Conservation (phyloP, 2,329 filamentous ascomycete species). For the Aureobasidium subglaciale region DNA sequence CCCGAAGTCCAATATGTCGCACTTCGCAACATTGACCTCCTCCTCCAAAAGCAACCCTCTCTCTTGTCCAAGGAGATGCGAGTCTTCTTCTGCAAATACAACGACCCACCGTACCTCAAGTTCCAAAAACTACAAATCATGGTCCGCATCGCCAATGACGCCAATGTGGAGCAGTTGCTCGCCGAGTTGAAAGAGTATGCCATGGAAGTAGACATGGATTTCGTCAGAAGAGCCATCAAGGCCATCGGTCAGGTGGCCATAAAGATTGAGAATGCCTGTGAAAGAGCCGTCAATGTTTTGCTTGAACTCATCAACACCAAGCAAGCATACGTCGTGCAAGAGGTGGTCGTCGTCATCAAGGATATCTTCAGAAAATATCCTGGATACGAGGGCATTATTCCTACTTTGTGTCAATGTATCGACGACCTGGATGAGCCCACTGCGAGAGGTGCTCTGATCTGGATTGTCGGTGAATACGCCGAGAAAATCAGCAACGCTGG, state of each 20-base stretch:
- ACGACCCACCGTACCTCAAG: slow-evolving; percentile 95
- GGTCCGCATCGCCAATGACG: slow-evolving; percentile 97
- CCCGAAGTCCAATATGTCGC: slow-evolving; percentile 98
- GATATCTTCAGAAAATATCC: slow-evolving; percentile 97
- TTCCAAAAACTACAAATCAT: slow-evolving; percentile 97
- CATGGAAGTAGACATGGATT: slow-evolving; percentile 98
- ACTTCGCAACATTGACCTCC: slow-evolving; percentile 87
- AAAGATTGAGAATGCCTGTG: slow-evolving; percentile 91
- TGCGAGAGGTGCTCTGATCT: slow-evolving; percentile 84
- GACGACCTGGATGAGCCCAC: slow-evolving; percentile 94
- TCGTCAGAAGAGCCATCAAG: slow-evolving; percentile 86
- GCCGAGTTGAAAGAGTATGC: slow-evolving; percentile 96
- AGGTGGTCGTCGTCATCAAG: slow-evolving; percentile 98
- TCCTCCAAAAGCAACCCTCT: slow-evolving; percentile 91
- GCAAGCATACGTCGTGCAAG: slow-evolving; percentile 98
- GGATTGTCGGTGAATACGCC: slow-evolving; percentile 98
- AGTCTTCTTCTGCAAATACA: slow-evolving; percentile 99
- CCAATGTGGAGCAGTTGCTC: slow-evolving; percentile 89
- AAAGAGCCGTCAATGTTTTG: slow-evolving; percentile 90
- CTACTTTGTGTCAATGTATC: slow-evolving; percentile 90
- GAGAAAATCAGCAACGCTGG: slow-evolving; percentile 99
- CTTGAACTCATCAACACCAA: slow-evolving; percentile 94
- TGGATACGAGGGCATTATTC: slow-evolving; percentile 96
- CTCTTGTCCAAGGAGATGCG: slow-evolving; percentile 95
- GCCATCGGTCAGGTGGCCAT: slow-evolving; percentile 97